Evolutionary conservation across 2,329 filamentous ascomycete species (phyloP).

Genomic region (Rhynchosporium agropyri): DNA sequence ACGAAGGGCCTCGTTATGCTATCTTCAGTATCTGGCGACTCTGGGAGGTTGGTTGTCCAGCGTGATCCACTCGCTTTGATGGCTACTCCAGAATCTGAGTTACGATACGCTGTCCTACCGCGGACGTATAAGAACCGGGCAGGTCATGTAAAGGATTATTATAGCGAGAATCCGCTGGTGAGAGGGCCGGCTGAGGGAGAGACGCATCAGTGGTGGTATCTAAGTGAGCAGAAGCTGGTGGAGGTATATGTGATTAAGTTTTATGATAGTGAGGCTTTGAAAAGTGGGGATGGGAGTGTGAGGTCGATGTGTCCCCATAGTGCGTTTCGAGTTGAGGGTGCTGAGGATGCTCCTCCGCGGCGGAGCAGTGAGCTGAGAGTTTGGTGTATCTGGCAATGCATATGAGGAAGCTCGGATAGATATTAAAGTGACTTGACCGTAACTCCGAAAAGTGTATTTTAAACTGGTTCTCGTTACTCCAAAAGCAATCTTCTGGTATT

Average conservation of each 20-base stretch:
- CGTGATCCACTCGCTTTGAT: slow-evolving; percentile 7
- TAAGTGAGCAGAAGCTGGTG: slow-evolving; percentile 13
- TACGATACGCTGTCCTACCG: background rate
- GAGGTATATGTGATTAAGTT: slow-evolving; percentile 15
- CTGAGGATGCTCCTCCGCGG: slow-evolving; percentile 4
- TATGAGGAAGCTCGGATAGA: too few relatives aligned
- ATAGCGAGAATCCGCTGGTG: slow-evolving; percentile 16
- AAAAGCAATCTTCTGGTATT: too few relatives aligned
- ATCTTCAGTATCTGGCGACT: slow-evolving; percentile 16
- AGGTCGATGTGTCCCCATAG: slow-evolving; percentile 18
- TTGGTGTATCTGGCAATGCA: slow-evolving; percentile 15
- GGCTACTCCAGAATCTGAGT: background rate
- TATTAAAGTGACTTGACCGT: too few relatives aligned
- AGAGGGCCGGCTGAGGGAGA: background rate
- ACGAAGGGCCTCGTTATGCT: slow-evolving; percentile 10
- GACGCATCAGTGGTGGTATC: slow-evolving; percentile 4
- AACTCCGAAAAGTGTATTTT: too few relatives aligned
- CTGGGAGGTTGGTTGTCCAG: slow-evolving; percentile 10
- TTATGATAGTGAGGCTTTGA: slow-evolving; percentile 17
- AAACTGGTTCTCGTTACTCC: too few relatives aligned
- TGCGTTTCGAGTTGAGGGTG: slow-evolving; percentile 13
- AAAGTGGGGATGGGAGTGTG: slow-evolving; percentile 5
- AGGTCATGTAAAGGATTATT: slow-evolving; percentile 16
- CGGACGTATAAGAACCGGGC: slow-evolving; percentile 5
- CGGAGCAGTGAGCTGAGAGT: slow-evolving; percentile 12